Percentiles rank a stretch among this genome's conserved stretches.
Evolutionary conservation across 257 asterid species (phyloP).

Genomic region (Verbena officinalis): DNA sequence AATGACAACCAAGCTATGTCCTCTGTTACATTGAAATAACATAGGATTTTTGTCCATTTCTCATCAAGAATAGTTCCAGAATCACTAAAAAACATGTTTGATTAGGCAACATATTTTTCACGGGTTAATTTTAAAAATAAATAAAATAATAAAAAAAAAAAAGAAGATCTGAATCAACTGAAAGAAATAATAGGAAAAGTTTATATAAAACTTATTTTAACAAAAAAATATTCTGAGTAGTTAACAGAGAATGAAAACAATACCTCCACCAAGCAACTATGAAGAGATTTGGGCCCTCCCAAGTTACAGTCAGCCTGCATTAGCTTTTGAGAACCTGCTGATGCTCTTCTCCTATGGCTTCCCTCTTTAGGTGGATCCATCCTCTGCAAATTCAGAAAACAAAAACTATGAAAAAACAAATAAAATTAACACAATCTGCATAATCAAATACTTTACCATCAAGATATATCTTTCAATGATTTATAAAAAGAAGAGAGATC

Average conservation of each 20-base stretch:
- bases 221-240: background rate
- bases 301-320: constrained; percentile 42
- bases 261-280: constrained; percentile 70
- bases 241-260: constrained; percentile 16
- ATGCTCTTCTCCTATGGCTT: constrained; percentile 66
- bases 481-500: constrained; percentile 5
- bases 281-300: constrained; percentile 48
- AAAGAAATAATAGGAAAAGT: constrained; percentile 7
- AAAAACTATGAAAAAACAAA: constrained; percentile 16
- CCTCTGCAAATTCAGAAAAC: constrained; percentile 47
- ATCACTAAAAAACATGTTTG: constrained; percentile 25
- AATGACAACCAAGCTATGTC: constrained; percentile 47
- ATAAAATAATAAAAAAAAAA: background rate
- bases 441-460: too few species aligned
- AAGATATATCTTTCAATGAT: background rate
- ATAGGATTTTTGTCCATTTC: constrained; percentile 41
- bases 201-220: background rate
- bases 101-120: background rate
- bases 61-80: constrained; percentile 14
- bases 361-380: constrained; percentile 57
- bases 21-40: constrained; percentile 27
- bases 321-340: constrained; percentile 72
- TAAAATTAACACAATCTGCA: constrained; percentile 23
- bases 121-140: background rate
- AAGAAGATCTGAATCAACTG: constrained; percentile 16